These are phyloP conservation scores for Trichoderma sp. DNA, from an alignment of 2,329 filamentous ascomycete species.

Conservation along the genomic window DNA sequence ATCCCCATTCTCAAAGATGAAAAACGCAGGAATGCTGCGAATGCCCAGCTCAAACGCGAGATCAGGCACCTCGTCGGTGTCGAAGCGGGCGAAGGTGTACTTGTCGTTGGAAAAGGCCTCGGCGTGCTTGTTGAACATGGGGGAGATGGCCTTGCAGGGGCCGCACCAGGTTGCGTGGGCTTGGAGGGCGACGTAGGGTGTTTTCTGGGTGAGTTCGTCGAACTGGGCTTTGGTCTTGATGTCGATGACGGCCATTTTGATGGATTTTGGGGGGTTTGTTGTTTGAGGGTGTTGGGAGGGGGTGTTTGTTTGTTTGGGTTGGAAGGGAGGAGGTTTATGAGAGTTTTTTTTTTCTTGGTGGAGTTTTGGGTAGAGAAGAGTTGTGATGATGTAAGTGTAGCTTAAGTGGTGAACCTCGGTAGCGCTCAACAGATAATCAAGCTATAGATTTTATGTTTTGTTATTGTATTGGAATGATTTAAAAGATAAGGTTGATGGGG, in stretches of 20 bases:
- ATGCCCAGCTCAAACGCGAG: constrained; percentile 50
- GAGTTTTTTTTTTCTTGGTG: neutral
- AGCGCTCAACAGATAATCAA: neutral
- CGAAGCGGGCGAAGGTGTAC: constrained; percentile 56
- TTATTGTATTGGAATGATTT: neutral
- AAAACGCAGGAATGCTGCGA: constrained; percentile 57
- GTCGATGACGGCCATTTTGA: constrained; percentile 30
- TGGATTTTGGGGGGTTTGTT: neutral
- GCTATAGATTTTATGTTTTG: too few species aligned
- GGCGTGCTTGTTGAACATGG: constrained; percentile 51
- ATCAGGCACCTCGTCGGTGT: constrained; percentile 54
- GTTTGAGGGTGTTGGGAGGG: neutral
- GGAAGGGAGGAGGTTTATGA: neutral
- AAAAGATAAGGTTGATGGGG: neutral
- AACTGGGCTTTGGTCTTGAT: constrained; percentile 47
- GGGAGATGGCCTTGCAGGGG: constrained; percentile 59
- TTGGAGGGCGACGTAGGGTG: constrained; percentile 53
- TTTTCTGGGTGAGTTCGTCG: constrained; percentile 45
- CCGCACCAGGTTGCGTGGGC: constrained; percentile 61
- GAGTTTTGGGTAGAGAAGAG: neutral
- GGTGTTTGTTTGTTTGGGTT: neutral
- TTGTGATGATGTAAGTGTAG: constrained; percentile 4
- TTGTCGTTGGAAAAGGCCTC: constrained; percentile 35
- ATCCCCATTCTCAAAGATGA: constrained; percentile 56
- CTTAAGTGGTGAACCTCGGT: neutral